phyloP scores from a whole-genome alignment of 2,329 filamentous ascomycete species.

The Diatrype stigma region DNA sequence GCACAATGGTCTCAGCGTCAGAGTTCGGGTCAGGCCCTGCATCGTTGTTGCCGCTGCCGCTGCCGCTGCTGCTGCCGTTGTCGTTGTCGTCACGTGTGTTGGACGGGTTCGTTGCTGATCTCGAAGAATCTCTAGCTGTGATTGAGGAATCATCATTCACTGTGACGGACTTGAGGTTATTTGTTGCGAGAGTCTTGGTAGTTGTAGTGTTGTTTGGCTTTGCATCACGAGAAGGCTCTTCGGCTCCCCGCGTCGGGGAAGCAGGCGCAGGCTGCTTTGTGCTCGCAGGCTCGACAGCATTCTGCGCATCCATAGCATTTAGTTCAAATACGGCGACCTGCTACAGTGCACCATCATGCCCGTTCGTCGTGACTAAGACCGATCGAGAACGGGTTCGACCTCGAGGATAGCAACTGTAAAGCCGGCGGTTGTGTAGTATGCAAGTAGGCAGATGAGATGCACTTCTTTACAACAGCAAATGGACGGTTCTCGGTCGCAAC shows the following conservation, averaged over 20 bases:
- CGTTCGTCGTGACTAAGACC: constrained; percentile 33
- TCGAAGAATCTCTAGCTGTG: constrained; percentile 25
- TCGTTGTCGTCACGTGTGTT: constrained; percentile 33
- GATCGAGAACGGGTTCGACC: background rate
- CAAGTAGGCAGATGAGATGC: background rate
- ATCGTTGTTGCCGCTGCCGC: constrained; percentile 34
- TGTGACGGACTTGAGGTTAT: constrained; percentile 14
- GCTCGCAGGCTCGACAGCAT: constrained; percentile 60
- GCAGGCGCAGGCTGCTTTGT: constrained; percentile 54
- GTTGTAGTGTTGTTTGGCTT: background rate
- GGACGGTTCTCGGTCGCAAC: background rate
- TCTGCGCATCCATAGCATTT: constrained; percentile 67
- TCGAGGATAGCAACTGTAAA: background rate
- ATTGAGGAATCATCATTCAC: constrained; percentile 20
- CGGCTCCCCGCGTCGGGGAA: constrained; percentile 44
- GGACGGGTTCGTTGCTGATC: constrained; percentile 22
- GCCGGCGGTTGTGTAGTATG: background rate
- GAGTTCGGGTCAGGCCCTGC: constrained; percentile 56
- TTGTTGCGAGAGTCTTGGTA: constrained; percentile 14
- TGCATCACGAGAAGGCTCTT: constrained; percentile 19
- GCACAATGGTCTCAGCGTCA: constrained; percentile 68
- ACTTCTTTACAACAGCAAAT: background rate
- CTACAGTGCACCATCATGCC: constrained; percentile 58
- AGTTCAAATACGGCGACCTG: constrained; percentile 43
- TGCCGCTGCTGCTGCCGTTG: constrained; percentile 24